Conservation (phyloP, 768 basidiomycete species). For the Baorangia bicolor region DNA sequence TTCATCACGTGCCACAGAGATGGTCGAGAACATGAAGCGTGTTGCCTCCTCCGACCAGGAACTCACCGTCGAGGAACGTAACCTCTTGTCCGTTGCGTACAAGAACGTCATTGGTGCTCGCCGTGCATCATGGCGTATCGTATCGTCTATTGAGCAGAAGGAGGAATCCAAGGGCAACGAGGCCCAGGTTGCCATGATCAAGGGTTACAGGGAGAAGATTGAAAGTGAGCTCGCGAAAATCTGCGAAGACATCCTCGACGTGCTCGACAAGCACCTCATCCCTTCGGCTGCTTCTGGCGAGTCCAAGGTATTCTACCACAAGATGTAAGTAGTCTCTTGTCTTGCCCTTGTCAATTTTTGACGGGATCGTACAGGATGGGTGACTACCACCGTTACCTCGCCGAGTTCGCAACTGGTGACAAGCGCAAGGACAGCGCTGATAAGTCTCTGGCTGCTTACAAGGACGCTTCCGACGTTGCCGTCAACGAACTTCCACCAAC, state of each 20-base stretch:
- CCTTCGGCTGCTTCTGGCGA: slow-evolving; percentile 96
- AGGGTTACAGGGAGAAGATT: slow-evolving; percentile 96
- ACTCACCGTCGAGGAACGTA: slow-evolving; percentile 97
- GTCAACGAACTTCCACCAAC: slow-evolving; percentile 94
- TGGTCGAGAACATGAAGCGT: slow-evolving; percentile 99
- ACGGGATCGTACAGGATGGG: slow-evolving; percentile 72
- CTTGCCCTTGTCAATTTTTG: slow-evolving; percentile 2
- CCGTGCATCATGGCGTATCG: slow-evolving; percentile 96
- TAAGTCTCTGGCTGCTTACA: slow-evolving; percentile 96
- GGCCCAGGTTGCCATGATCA: slow-evolving; percentile 95
- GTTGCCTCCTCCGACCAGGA: slow-evolving; percentile 98
- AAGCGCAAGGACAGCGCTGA: slow-evolving; percentile 96
- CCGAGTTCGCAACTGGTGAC: slow-evolving; percentile 97
- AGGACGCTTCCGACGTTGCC: slow-evolving; percentile 96
- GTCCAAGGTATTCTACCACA: slow-evolving; percentile 99
- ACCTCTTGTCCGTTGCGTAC: slow-evolving; percentile 96
- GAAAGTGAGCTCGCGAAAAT: slow-evolving; percentile 96
- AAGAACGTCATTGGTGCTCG: slow-evolving; percentile 99
- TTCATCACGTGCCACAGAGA: slow-evolving; percentile 51
- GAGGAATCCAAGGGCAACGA: slow-evolving; percentile 99
- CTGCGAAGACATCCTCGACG: slow-evolving; percentile 97
- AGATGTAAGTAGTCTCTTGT: slow-evolving; percentile 65
- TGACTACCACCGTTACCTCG: slow-evolving; percentile 98
- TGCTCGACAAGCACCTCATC: slow-evolving; percentile 97
- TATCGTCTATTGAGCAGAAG: slow-evolving; percentile 98